Evolutionary conservation across 495 filamentous ascomycete species (phyloP), one percentile per base, ranked within the genome.

Genomic region (Zalerion maritima): DNA sequence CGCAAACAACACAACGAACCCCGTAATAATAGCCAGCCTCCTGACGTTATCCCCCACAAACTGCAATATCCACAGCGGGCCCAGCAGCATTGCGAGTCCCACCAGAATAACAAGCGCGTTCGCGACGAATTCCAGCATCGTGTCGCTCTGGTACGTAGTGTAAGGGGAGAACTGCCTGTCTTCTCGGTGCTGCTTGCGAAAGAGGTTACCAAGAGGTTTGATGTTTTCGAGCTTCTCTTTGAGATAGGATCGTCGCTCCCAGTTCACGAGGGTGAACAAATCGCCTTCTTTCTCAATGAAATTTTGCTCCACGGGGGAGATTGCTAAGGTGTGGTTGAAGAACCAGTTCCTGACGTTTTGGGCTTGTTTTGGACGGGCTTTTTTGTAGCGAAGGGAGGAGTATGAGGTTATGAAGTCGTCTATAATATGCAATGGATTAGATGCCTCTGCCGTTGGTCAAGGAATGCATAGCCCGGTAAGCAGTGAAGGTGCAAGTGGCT

Each of bases 11-110:
- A 46, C 23, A 14, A 50, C 21, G 21, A 48, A 50, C 0, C 28
- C 37, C 3, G 45, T 43, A 23, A 48, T 48, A 17, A 38, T 26
- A 9, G n/a, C 34, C 2, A 50, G 36, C n/a, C 43, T 37, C 8
- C 3, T 17, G 3, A 24, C 14, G 2, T 19, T 5, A 13, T 32
- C 15, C 4, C 9, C 3, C 9, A 32, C 2, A 6, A 20, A 14
- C n/a, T 39, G 30, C 10, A 50, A 29, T 25, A 42, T 32, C 47
- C 47, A 50, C 18, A 50, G 32, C 5, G 47, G 47, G 1, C 26
- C 38, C 11, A 50, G 33, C 0, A 50, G 16, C 42, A 50, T 46
- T 5, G 18, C 35, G 14, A 38, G 28, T 3, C 47, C 47, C 18
- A 50, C 11, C 0, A 19, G 2, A 5, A 40, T 41, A n/a, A 41